phyloP scores from a whole-genome alignment of 352 stramenopile species.

The Pythium brassicae region DNA sequence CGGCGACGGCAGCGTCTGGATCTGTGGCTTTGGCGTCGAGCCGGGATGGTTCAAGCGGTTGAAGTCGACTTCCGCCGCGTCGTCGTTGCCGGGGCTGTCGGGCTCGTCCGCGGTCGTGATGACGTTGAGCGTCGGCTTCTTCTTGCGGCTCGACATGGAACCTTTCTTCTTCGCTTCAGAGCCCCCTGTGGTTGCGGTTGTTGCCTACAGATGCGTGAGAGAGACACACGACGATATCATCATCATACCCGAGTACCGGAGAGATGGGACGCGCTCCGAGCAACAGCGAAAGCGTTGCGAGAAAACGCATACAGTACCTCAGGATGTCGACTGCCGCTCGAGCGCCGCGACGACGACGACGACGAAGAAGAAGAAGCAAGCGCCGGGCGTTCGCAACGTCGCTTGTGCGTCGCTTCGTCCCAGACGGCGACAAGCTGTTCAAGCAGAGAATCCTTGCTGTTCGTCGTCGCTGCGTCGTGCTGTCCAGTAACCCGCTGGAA shows the following conservation, averaged over 20 bases:
- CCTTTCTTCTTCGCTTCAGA: conserved; percentile 8
- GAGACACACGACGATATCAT: neutral
- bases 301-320: conserved; percentile 8
- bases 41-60: conserved; percentile 60
- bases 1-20: conserved; percentile 9
- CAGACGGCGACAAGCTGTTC: conserved; percentile 13
- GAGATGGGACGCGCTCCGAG: no score
- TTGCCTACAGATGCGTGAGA: neutral
- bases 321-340: conserved; percentile 5
- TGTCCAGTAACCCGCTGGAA: conserved; percentile 8
- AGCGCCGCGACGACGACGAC: conserved; percentile 6
- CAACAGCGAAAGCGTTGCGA: no score
- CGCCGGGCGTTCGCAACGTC: conserved; percentile 4
- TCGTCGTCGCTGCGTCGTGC: conserved; percentile 12
- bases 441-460: conserved; percentile 12
- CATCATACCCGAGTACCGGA: no score
- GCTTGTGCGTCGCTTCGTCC: conserved; percentile 13
- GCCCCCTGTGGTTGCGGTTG: neutral
- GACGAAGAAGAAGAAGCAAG: neutral
- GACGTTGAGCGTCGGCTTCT: conserved; percentile 40
- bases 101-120: conserved; percentile 20
- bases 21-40: conserved; percentile 43
- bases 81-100: conserved; percentile 8
- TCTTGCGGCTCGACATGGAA: conserved; percentile 10
- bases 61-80: conserved; percentile 22